phyloP scores from a whole-genome alignment of 441 rosid genomes.

The Gossypium lobatum region DNA sequence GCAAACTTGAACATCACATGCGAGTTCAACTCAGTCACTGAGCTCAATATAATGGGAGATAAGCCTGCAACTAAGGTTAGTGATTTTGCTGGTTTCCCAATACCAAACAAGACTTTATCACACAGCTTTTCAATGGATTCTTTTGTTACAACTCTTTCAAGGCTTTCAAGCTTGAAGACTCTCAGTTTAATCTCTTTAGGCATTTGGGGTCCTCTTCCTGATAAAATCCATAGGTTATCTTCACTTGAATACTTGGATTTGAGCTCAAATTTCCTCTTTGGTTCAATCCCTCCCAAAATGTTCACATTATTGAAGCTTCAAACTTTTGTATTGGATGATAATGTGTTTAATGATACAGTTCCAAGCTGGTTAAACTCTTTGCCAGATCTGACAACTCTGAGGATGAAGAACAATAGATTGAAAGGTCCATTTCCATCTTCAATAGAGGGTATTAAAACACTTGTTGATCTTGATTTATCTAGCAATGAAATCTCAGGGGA shows the following conservation, averaged over 20 bases:
- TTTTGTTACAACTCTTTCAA: conserved; percentile 68
- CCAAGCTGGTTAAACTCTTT: conserved; percentile 64
- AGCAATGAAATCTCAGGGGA: conserved; percentile 70
- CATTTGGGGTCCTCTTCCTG: conserved; percentile 83
- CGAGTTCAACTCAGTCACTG: conserved; percentile 50
- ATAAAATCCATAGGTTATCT: conserved; percentile 65
- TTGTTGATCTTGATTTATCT: conserved; percentile 61
- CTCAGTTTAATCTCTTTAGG: conserved; percentile 80
- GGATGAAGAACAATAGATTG: conserved; percentile 60
- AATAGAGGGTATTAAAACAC: conserved; percentile 41
- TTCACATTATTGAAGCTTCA: conserved; percentile 70
- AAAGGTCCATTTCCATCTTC: conserved; percentile 70
- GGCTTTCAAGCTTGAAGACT: conserved; percentile 68
- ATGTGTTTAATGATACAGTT: conserved; percentile 64
- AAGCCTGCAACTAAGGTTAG: conserved; percentile 44
- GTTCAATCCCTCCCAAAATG: conserved; percentile 58
- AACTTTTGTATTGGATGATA: conserved; percentile 54
- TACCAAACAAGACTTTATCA: conserved; percentile 66
- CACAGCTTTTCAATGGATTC: conserved; percentile 70
- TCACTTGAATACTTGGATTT: conserved; percentile 76
- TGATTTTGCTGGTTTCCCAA: conserved; percentile 48
- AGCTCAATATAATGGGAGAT: conserved; percentile 78
- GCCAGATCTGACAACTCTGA: conserved; percentile 54
- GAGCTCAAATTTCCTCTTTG: conserved; percentile 78
- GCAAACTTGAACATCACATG: conserved; percentile 56